A percentile compares a stretch with the other conserved stretches of the same genome.
Conservation (phyloP, 495 filamentous ascomycete species). For the Neurospora hispaniola region DNA sequence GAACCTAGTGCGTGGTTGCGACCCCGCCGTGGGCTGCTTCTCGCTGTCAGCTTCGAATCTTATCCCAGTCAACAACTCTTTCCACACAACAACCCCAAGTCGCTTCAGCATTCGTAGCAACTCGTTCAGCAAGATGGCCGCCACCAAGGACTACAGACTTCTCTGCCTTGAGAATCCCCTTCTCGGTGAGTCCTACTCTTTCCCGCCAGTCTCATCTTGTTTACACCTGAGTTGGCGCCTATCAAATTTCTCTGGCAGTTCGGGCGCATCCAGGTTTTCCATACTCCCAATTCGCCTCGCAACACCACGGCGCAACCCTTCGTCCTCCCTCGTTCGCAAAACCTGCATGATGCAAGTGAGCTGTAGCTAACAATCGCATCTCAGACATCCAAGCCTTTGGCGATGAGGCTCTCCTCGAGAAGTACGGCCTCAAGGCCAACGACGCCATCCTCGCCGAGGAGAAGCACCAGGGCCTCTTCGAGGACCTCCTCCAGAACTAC, state of each 20-base stretch:
- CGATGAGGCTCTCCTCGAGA: conserved; percentile 69
- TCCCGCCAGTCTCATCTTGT: background rate
- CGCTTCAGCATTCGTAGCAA: conserved; percentile 1
- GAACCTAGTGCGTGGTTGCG: background rate
- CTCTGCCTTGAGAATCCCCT: conserved; percentile 94
- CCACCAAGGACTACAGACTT: conserved; percentile 66
- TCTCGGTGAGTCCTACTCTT: conserved; percentile 50
- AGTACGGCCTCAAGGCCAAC: conserved; percentile 89
- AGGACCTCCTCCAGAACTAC: conserved; percentile 78
- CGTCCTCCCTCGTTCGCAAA: background rate
- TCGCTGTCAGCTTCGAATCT: background rate
- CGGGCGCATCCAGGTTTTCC: background rate
- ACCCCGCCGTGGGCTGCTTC: background rate
- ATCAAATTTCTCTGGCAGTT: background rate
- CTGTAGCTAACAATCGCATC: background rate
- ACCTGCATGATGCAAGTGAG: background rate
- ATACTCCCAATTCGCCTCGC: background rate
- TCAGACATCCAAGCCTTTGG: conserved; percentile 87
- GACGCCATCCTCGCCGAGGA: conserved; percentile 94
- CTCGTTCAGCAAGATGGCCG: conserved; percentile 47
- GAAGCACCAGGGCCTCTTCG: conserved; percentile 80
- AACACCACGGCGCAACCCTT: background rate
- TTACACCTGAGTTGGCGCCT: background rate
- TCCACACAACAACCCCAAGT: conserved; percentile 11
- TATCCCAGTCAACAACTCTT: conserved; percentile 7